These are phyloP conservation scores for Trichophaea hybrida DNA, from an alignment of 2,329 filamentous ascomycete genomes.

Conservation along the genomic window DNA sequence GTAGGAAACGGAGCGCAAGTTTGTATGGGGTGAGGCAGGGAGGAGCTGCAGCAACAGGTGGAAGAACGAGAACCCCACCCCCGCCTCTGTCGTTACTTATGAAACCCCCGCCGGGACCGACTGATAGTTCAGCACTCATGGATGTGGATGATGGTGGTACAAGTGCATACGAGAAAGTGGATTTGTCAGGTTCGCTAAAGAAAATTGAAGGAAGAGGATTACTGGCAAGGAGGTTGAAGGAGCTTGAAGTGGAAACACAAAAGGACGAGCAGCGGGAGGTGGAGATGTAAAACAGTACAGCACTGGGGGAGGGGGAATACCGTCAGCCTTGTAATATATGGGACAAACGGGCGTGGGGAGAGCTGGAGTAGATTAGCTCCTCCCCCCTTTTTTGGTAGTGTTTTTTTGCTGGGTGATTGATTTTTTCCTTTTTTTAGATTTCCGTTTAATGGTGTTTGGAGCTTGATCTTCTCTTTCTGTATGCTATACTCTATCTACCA, in stretches of 20 bases:
- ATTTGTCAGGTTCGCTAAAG: slow-evolving; percentile 12
- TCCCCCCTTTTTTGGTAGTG: background rate
- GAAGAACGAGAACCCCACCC: slow-evolving; percentile 1
- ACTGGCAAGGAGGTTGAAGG: slow-evolving; percentile 18
- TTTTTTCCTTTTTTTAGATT: background rate
- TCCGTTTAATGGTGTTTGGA: background rate
- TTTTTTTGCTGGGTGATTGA: background rate
- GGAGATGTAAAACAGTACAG: too few relatives aligned
- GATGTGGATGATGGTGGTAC: slow-evolving; percentile 12
- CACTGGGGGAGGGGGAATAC: too few relatives aligned
- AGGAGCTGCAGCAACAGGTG: slow-evolving; percentile 3
- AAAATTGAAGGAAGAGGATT: slow-evolving; percentile 15
- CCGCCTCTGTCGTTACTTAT: background rate
- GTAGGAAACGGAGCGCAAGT: slow-evolving; percentile 27
- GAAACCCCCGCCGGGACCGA: background rate
- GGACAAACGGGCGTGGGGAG: too few relatives aligned
- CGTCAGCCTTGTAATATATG: too few relatives aligned
- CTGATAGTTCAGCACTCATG: background rate
- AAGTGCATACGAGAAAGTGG: slow-evolving; percentile 21
- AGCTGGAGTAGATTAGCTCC: background rate
- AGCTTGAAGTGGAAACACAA: slow-evolving; percentile 14
- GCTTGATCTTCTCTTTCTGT: too few relatives aligned
- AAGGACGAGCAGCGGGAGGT: too few relatives aligned
- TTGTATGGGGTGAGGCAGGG: slow-evolving; percentile 12
- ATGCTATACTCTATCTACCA: too few relatives aligned